Conservation (phyloP, 306 rosid species). For the Quillaja saponaria region DNA sequence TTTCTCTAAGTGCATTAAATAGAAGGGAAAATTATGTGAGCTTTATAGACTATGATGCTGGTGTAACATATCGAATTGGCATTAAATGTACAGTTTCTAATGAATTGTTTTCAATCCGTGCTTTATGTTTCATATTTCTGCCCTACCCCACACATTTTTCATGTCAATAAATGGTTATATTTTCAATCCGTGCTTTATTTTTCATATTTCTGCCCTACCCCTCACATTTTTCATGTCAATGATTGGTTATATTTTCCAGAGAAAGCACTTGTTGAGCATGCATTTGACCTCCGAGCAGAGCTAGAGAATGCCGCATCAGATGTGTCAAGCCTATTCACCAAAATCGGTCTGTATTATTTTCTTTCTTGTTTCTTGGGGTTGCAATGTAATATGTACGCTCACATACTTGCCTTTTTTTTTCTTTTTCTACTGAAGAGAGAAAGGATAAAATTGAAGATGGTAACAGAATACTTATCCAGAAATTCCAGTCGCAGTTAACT, state of each 20-base stretch:
- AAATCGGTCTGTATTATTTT: conserved; percentile 70
- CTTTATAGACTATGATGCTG: neutral
- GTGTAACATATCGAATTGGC: neutral
- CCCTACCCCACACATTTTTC: neutral
- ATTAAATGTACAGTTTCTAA: too few species aligned
- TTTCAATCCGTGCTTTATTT: conserved; percentile 7
- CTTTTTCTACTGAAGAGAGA: conserved; percentile 57
- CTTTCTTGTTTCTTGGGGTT: neutral
- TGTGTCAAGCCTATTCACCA: conserved; percentile 80
- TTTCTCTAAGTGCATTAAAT: too few species aligned
- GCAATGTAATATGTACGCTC: neutral
- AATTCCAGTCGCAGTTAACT: conserved; percentile 78
- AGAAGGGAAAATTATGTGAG: too few species aligned
- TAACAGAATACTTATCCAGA: conserved; percentile 69
- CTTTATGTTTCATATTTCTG: conserved; percentile 8
- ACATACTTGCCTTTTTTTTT: conserved; percentile 9
- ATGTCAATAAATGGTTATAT: neutral
- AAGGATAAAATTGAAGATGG: conserved; percentile 91
- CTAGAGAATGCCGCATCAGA: conserved; percentile 96
- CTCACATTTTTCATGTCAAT: neutral
- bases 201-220: neutral
- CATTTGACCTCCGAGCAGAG: conserved; percentile 88
- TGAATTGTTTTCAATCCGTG: neutral
- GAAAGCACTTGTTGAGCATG: conserved; percentile 80
- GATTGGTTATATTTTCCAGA: conserved; percentile 46